Base-by-base conservation (phyloP, 176 grass and related monocot genomes). In the Rhynchospora pubera region DNA sequence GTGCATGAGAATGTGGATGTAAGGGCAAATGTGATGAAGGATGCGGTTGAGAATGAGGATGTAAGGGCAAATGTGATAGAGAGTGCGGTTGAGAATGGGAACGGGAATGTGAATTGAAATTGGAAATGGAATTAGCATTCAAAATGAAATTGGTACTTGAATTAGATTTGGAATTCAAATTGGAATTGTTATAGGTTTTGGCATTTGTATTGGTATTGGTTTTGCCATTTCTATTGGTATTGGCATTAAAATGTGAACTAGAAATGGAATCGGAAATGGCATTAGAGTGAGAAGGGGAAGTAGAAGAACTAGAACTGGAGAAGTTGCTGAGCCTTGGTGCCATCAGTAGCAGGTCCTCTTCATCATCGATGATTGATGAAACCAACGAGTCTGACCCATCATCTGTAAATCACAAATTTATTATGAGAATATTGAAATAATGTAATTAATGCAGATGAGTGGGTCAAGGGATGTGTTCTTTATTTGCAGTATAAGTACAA, bases 341-440 rank as follows among this genome's bases (percentile, higher is more conserved):
- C 39, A 47, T 62, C 43, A 80, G 43, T 45, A 80, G n/a, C 57
- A 86, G 85, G 68, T 85, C 75, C 75, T 94, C 95, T 28, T 81
- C 86, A n/a, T 85, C 90, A 11, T 90, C 90, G 52, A 81, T 78
- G 13, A 87, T 43, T 3, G 91, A 86, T 82, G 88, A 97, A 87
- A 83, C 71, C 57, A 58, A 23, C 62, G 92, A 93, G 11, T 89
- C 90, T 75, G 84, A 87, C 11, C 86, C 94, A 89, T 90, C 90
- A 56, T 94, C 94, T 97, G 90, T 26, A 83, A 73, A 64, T 89
- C 72, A 86, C 44, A 84, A 63, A 24, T 32, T 50, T 18, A 81
- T 15, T 19, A 64, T 82, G 21, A 63, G 39, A 61, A 58, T 62
- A 11, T 64, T 15, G 5, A 82, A 65, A 82, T 47, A 72, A 81